Base-by-base conservation (phyloP, 2,329 filamentous ascomycete genomes). In the Phialemoniopsis sp. region DNA sequence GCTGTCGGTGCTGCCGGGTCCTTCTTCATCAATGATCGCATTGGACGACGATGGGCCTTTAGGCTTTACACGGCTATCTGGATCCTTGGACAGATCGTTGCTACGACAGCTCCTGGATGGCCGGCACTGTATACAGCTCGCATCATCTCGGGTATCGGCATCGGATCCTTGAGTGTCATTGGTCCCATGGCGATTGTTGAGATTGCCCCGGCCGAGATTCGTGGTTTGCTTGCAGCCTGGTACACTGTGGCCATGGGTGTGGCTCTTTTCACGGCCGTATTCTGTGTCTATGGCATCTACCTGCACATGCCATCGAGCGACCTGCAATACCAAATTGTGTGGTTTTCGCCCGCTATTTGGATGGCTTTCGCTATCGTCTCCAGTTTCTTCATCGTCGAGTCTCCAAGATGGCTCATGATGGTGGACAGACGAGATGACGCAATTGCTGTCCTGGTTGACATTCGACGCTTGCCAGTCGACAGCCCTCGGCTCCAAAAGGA, bases 251-350 rank as follows among this genome's bases (percentile, higher is more conserved):
- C 46, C 13, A 61, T 68, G 56, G 38, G 56, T 1, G 42, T 66
- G 2, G 47, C 53, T 13, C 47, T 64, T 29, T 56, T 55, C 6
- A 37, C 57, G 1, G 49, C 58, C 16, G 48, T 49, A 37, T 59
- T 68, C 38, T 52, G 49, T 16, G 59, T 63, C 5, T 63, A 61
- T 15, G 65, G 60, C 8, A 46, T 53, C 36, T 58, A 52, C 36
- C 34, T 54, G 7, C 50, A 59, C 36, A 45, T 65, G n/a, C 43
- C 50, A 4, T 28, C 44, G 9, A 48, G 50, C 28, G 38, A 21
- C 18, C 33, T 42, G 8, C 39, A 40, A 40, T 64, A 57, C 39
- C 60, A 62, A 43, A 46, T 60, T 9, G 50, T 57, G 4, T 59
- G 47, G 38, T 58, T 63, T 42, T 40, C 45, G 5, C 55, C 55